phyloP scores from a whole-genome alignment of 1,284 basidiomycete genomes.

The Melampsora americana region DNA sequence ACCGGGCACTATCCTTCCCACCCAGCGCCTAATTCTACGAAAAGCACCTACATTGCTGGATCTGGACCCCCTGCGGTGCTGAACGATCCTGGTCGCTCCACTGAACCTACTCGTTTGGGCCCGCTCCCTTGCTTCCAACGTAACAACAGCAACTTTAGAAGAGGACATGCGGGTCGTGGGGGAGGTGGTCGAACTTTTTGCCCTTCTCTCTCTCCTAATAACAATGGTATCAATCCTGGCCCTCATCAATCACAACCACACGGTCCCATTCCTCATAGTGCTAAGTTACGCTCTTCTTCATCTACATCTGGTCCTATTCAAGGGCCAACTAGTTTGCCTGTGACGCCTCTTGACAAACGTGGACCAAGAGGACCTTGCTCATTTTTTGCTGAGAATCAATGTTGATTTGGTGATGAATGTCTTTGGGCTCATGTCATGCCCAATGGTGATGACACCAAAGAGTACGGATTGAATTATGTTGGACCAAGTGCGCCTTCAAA shows the following conservation, averaged over 20 bases:
- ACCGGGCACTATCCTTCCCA: neutral
- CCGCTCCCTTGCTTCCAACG: neutral
- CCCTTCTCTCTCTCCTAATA: neutral
- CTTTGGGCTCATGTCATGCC: slow-evolving; percentile 46
- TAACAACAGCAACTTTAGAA: neutral
- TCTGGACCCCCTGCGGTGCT: neutral
- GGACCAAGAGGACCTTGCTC: slow-evolving; percentile 47
- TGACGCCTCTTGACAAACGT: slow-evolving; percentile 17
- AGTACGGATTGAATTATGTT: slow-evolving; percentile 44
- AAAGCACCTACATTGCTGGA: neutral
- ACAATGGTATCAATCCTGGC: neutral
- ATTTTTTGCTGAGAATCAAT: slow-evolving; percentile 49
- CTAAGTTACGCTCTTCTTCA: neutral
- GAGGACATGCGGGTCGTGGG: neutral
- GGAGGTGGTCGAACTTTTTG: neutral
- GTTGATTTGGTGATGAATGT: slow-evolving; percentile 49
- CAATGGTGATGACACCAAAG: slow-evolving; percentile 47
- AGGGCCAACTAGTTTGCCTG: neutral
- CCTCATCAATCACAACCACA: neutral
- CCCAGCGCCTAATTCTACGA: neutral
- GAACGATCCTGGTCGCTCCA: too few species aligned
- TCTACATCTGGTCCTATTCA: neutral
- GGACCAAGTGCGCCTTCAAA: slow-evolving; percentile 45
- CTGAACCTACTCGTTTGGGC: neutral
- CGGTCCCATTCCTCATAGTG: neutral